phyloP scores from a whole-genome alignment of 495 filamentous ascomycete genomes.

The Pseudomonodictys pantanalensis region DNA sequence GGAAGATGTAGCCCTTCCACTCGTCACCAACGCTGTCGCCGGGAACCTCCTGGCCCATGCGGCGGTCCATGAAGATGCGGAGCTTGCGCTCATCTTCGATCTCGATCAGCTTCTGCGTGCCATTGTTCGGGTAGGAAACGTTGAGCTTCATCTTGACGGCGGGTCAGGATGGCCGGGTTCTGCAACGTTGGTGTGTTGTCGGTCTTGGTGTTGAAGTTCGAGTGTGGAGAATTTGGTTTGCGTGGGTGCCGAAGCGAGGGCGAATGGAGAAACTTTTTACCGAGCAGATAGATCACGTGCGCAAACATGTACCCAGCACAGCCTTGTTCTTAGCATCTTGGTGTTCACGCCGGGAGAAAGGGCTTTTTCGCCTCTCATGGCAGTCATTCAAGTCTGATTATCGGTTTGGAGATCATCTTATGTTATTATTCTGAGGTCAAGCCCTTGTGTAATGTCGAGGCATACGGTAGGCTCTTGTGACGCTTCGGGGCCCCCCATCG shows the following conservation, averaged over 20 bases:
- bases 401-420: no score
- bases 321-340: no score
- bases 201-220: constrained; percentile 1
- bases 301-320: no score
- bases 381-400: no score
- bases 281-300: no score
- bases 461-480: no score
- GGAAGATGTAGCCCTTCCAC: constrained; percentile 98
- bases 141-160: constrained; percentile 81
- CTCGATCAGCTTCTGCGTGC: constrained; percentile 98
- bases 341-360: no score
- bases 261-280: neutral
- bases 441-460: no score
- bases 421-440: no score
- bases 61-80: constrained; percentile 81
- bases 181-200: constrained; percentile 24
- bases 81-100: constrained; percentile 96
- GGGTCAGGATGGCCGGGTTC: constrained; percentile 39
- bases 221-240: neutral
- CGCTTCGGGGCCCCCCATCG: no score
- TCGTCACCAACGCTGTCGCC: constrained; percentile 94
- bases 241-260: neutral
- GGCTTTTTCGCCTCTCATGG: no score
- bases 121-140: constrained; percentile 97
- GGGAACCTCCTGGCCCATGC: constrained; percentile 96